Evolutionary conservation across 2,329 filamentous ascomycete genomes (phyloP).

Genomic region (Monosporascus ibericus): DNA sequence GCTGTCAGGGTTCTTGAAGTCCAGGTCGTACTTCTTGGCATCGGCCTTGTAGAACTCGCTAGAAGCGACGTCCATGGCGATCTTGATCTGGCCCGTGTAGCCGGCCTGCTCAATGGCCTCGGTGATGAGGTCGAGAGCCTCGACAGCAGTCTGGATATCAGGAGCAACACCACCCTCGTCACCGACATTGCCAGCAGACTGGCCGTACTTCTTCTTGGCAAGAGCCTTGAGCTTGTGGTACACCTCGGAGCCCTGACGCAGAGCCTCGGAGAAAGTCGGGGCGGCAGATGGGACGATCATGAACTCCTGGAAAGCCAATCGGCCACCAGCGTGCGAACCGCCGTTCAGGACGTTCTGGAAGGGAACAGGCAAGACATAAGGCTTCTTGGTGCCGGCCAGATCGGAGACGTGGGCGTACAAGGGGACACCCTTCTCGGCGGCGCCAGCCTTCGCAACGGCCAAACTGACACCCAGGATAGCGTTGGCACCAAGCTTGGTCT

Average conservation of each 20-base stretch:
- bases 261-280: conserved; percentile 87
- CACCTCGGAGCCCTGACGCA: conserved; percentile 94
- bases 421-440: conserved; percentile 81
- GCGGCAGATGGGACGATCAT: conserved; percentile 88
- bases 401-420: conserved; percentile 86
- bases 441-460: conserved; percentile 82
- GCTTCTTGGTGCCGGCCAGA: conserved; percentile 84
- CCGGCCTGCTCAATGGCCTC: conserved; percentile 91
- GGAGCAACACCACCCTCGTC: conserved; percentile 99
- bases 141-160: conserved; percentile 94
- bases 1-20: conserved; percentile 99
- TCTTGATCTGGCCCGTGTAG: conserved; percentile 94
- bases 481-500: conserved; percentile 83
- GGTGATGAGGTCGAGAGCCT: conserved; percentile 94
- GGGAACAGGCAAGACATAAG: conserved; percentile 81
- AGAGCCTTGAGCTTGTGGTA: conserved; percentile 97
- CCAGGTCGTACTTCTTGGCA: conserved; percentile 98
- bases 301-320: conserved; percentile 92
- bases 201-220: conserved; percentile 99
- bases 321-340: conserved; percentile 93
- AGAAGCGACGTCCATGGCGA: conserved; percentile 98
- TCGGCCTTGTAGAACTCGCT: conserved; percentile 99
- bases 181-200: conserved; percentile 97
- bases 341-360: conserved; percentile 95
- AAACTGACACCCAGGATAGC: conserved; percentile 81